Conservation (phyloP, 495 filamentous ascomycete species). For the Penicillium simplicissimum region DNA sequence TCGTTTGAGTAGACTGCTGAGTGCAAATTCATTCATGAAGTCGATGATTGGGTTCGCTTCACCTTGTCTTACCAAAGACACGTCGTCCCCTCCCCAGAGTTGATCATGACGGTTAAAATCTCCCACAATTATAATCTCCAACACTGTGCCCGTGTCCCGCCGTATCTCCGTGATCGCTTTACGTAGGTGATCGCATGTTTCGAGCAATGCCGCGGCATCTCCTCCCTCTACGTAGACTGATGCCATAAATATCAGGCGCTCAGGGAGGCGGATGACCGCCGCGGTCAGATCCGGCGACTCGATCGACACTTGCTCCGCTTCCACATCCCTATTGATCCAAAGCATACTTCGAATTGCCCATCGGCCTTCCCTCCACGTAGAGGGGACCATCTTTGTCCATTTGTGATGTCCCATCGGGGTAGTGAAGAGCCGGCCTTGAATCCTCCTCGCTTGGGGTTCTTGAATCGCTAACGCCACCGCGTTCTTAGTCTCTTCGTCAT, state of each 20-base stretch:
- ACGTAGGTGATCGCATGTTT: conserved; percentile 14
- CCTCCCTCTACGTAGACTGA: background rate
- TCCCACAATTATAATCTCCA: conserved; percentile 22
- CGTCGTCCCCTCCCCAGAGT: conserved; percentile 40
- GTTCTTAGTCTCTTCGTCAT: conserved; percentile 23
- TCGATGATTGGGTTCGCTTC: conserved; percentile 39
- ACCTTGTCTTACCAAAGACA: conserved; percentile 29
- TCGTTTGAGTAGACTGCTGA: conserved; percentile 6
- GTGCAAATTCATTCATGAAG: conserved; percentile 28
- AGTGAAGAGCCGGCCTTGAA: conserved; percentile 22
- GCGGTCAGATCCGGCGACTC: conserved; percentile 31
- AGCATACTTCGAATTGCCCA: conserved; percentile 37
- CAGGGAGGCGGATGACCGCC: too few relatives aligned
- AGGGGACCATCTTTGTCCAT: conserved; percentile 34
- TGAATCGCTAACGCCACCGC: conserved; percentile 26
- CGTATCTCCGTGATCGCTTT: conserved; percentile 16
- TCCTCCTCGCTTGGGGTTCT: conserved; percentile 28
- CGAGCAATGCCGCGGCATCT: conserved; percentile 7
- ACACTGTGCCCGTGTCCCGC: conserved; percentile 16
- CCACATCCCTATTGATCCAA: conserved; percentile 31
- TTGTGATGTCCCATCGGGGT: conserved; percentile 32
- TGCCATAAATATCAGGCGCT: background rate
- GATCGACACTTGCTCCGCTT: conserved; percentile 30
- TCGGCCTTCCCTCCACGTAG: conserved; percentile 12
- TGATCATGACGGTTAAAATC: conserved; percentile 28